A percentile compares a stretch with the other conserved stretches of the same genome.
Conservation (phyloP, 345 rosid species). For the Gossypium rotundifolium region DNA sequence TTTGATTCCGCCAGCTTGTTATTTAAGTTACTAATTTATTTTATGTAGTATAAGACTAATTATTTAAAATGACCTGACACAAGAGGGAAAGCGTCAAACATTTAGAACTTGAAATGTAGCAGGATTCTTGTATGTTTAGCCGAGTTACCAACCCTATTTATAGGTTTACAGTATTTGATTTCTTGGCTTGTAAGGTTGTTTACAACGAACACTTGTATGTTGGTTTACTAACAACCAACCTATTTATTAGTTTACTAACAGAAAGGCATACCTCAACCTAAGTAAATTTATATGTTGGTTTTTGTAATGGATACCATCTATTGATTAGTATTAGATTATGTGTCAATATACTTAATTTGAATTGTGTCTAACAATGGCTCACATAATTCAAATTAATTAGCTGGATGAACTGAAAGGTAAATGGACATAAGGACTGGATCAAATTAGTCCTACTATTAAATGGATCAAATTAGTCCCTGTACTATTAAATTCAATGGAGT, state of each 20-base stretch:
- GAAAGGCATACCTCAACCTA: neutral
- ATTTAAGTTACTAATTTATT: neutral
- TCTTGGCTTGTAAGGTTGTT: neutral
- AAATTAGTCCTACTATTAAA: too few species aligned
- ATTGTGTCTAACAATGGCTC: neutral
- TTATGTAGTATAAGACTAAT: neutral
- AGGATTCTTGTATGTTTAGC: neutral
- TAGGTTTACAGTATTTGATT: neutral
- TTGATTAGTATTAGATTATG: neutral
- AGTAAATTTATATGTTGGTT: neutral
- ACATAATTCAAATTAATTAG: neutral
- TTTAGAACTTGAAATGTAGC: neutral
- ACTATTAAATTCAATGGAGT: too few species aligned
- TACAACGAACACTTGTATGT: neutral
- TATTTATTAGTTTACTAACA: neutral
- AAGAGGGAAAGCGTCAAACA: neutral
- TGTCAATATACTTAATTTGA: neutral
- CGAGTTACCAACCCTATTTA: neutral
- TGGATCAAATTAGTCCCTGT: too few species aligned
- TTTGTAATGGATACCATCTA: conserved; percentile 1
- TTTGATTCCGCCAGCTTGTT: neutral
- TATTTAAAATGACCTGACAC: neutral
- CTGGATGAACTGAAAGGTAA: too few species aligned
- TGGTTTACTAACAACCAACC: neutral
- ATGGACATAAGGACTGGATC: too few species aligned